Conservation (phyloP, 106 monocot genomes). For the Dendrobium nobile region DNA sequence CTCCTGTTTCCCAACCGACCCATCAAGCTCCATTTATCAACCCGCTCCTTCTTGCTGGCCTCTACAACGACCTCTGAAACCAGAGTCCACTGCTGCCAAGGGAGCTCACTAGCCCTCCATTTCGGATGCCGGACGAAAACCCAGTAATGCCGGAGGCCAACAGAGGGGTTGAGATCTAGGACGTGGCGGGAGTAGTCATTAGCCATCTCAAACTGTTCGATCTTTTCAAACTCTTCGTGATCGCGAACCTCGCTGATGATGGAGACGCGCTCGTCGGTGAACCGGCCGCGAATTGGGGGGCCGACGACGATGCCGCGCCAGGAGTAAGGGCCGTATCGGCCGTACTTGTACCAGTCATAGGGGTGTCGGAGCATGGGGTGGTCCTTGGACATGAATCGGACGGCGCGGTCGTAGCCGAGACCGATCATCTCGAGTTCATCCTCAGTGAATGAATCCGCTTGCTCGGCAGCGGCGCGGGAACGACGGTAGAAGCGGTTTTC, state of each 20-base stretch:
- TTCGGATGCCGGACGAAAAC: slow-evolving; percentile 91
- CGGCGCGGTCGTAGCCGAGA: slow-evolving; percentile 86
- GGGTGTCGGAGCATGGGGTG: slow-evolving; percentile 87
- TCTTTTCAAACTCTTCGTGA: slow-evolving; percentile 82
- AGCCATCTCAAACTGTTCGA: slow-evolving; percentile 83
- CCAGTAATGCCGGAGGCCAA: slow-evolving; percentile 71
- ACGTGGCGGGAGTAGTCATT: slow-evolving; percentile 47
- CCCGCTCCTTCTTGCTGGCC: slow-evolving; percentile 34
- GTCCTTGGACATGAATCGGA: slow-evolving; percentile 73
- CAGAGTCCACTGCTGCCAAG: slow-evolving; percentile 95
- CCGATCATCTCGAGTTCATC: slow-evolving; percentile 90
- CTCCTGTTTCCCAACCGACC: slow-evolving; percentile 65
- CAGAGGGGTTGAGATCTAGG: slow-evolving; percentile 21
- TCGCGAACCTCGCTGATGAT: slow-evolving; percentile 50
- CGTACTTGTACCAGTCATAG: slow-evolving; percentile 95
- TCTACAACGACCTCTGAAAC: slow-evolving; percentile 69
- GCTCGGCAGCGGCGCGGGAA: slow-evolving; percentile 22
- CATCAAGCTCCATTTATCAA: slow-evolving; percentile 97
- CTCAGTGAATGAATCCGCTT: slow-evolving; percentile 72
- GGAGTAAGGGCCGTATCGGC: slow-evolving; percentile 76
- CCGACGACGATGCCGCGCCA: slow-evolving; percentile 95
- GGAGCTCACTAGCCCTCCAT: slow-evolving; percentile 52
- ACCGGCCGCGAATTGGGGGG: slow-evolving; percentile 85
- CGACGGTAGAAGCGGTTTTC: slow-evolving; percentile 81
- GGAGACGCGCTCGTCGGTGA: slow-evolving; percentile 80